phyloP scores from a whole-genome alignment of 495 filamentous ascomycete species.

The Tuber aestivum region DNA sequence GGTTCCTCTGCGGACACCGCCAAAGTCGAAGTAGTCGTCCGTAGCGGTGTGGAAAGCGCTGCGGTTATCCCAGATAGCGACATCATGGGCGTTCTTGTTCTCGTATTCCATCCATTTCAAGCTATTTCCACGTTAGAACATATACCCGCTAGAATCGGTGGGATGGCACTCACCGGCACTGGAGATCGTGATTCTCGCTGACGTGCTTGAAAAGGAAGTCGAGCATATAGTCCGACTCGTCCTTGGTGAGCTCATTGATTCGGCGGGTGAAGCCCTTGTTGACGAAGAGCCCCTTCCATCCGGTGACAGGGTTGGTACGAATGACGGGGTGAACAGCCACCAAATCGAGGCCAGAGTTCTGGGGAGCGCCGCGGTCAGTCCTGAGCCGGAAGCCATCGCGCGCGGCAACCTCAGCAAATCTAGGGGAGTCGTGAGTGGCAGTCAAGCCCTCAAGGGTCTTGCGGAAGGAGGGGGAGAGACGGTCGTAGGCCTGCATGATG shows the following conservation, averaged over 20 bases:
- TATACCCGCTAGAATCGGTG: neutral
- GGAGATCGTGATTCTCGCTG: constrained; percentile 72
- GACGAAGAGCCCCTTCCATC: constrained; percentile 67
- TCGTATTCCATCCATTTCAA: constrained; percentile 55
- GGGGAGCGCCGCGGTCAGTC: constrained; percentile 57
- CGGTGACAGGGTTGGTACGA: constrained; percentile 76
- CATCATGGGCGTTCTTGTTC: constrained; percentile 49
- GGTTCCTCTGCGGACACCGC: constrained; percentile 23
- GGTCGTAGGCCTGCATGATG: constrained; percentile 56
- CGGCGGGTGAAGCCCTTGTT: constrained; percentile 57
- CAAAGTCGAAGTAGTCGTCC: constrained; percentile 53
- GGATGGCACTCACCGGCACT: constrained; percentile 51
- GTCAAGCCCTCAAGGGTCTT: constrained; percentile 64
- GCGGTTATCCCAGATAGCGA: constrained; percentile 78
- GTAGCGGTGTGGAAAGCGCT: constrained; percentile 66
- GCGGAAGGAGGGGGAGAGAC: constrained; percentile 59
- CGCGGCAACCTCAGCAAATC: constrained; percentile 55
- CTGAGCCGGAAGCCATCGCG: constrained; percentile 55
- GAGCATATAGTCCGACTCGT: constrained; percentile 59
- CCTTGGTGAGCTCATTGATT: constrained; percentile 62
- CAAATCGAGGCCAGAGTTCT: constrained; percentile 60
- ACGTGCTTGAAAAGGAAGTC: constrained; percentile 60
- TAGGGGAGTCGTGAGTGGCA: constrained; percentile 58
- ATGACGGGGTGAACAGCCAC: constrained; percentile 64
- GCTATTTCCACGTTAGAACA: constrained; percentile 47